A percentile compares a stretch with the other conserved stretches of the same genome.
Evolutionary conservation across 345 rosid genomes (phyloP).

Genomic region (Arabis alpina): DNA sequence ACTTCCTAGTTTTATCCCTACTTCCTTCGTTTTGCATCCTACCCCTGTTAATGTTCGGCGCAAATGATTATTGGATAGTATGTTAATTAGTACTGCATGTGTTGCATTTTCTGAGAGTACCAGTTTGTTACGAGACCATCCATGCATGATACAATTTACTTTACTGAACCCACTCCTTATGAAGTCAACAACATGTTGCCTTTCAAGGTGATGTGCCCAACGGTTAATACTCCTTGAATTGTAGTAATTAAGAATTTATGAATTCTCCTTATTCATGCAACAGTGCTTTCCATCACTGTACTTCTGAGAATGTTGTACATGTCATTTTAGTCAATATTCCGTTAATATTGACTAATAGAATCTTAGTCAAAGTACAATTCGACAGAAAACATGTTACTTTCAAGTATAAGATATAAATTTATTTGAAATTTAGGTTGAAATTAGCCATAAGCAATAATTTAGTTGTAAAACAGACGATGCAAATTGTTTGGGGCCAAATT

Average conservation of each 20-base stretch:
- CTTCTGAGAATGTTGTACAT: constrained; percentile 4
- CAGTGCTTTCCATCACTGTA: constrained; percentile 2
- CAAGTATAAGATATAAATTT: no score
- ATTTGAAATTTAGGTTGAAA: no score
- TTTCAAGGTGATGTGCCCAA: constrained; percentile 18
- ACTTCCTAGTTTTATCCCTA: constrained; percentile 14
- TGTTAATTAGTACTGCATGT: constrained; percentile 20
- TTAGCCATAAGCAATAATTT: no score
- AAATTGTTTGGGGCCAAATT: no score
- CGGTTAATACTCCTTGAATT: constrained; percentile 10
- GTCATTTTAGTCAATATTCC: no score
- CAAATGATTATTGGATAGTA: not conserved
- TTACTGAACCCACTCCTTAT: constrained; percentile 24
- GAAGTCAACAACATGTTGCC: constrained; percentile 26
- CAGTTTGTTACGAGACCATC: constrained; percentile 13
- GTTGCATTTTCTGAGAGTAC: constrained; percentile 19
- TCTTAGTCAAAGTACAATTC: no score
- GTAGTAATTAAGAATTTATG: constrained; percentile 4
- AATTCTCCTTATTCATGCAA: not conserved
- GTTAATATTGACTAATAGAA: no score
- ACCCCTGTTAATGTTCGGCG: constrained; percentile 10
- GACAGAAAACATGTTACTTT: no score
- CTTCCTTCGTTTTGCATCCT: constrained; percentile 4
- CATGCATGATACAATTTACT: constrained; percentile 28
- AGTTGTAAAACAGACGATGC: no score